Percentiles rank a stretch among this genome's conserved stretches.
Conservation (phyloP, 495 filamentous ascomycete genomes). For the Bombardia bombarda region DNA sequence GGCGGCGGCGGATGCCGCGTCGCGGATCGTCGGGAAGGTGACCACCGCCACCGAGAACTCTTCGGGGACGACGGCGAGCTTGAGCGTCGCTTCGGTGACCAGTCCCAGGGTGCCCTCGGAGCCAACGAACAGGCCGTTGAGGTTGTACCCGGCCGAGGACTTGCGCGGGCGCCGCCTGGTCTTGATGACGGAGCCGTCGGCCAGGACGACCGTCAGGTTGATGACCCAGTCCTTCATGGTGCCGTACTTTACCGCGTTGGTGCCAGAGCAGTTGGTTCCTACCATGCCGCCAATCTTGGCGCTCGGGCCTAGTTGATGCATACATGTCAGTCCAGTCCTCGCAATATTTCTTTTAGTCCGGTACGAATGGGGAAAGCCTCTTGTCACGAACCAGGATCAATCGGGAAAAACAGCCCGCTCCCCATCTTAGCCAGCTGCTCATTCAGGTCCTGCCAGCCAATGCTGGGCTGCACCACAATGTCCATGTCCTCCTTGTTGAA, state of each 20-base stretch:
- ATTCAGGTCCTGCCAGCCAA: constrained; percentile 89
- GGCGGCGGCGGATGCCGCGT: constrained; percentile 62
- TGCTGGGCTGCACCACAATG: constrained; percentile 79
- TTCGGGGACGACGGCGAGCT: constrained; percentile 65
- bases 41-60: constrained; percentile 69
- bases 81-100: constrained; percentile 69
- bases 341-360: neutral
- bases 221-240: constrained; percentile 88
- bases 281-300: constrained; percentile 70
- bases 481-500: constrained; percentile 87
- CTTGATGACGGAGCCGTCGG: constrained; percentile 73
- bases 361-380: neutral
- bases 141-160: constrained; percentile 74
- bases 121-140: constrained; percentile 68
- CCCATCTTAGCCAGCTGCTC: constrained; percentile 59
- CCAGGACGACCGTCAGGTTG: constrained; percentile 70
- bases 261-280: constrained; percentile 72
- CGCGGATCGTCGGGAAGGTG: constrained; percentile 63
- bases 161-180: constrained; percentile 67
- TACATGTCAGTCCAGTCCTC: neutral
- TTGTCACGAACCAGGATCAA: constrained; percentile 58
- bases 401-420: constrained; percentile 79
- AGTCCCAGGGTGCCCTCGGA: constrained; percentile 73
- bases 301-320: constrained; percentile 39
- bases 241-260: constrained; percentile 73